Conservation (phyloP, 805 yeast species). For the Nakazawaea wickerhamii region DNA sequence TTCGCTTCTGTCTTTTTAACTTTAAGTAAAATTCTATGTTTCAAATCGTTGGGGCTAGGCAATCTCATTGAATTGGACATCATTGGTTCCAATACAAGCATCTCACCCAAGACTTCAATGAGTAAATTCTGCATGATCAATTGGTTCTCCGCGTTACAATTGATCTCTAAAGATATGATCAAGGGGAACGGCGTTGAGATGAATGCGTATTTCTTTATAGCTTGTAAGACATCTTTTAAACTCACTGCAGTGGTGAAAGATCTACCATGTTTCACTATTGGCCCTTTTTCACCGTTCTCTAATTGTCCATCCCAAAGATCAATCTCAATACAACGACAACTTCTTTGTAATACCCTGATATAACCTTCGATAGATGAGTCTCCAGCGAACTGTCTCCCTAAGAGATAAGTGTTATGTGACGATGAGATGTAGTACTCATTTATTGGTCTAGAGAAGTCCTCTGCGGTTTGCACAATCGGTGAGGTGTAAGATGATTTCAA, state of each 20-base stretch:
- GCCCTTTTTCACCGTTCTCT: slow-evolving; percentile 43
- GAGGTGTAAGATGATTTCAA: slow-evolving; percentile 27
- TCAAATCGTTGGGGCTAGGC: slow-evolving; percentile 73
- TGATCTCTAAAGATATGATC: slow-evolving; percentile 78
- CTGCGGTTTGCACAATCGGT: slow-evolving; percentile 19
- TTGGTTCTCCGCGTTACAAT: slow-evolving; percentile 71
- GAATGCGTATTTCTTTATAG: slow-evolving; percentile 82
- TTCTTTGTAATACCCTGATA: slow-evolving; percentile 78
- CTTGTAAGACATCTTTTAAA: slow-evolving; percentile 60
- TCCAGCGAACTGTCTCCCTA: slow-evolving; percentile 86
- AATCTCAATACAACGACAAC: slow-evolving; percentile 92
- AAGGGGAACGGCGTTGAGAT: slow-evolving; percentile 83
- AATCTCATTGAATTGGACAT: slow-evolving; percentile 26
- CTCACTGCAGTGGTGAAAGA: slow-evolving; percentile 74
- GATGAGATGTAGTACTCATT: slow-evolving; percentile 88
- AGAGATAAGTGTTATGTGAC: slow-evolving; percentile 88
- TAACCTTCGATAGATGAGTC: slow-evolving; percentile 88
- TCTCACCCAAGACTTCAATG: slow-evolving; percentile 52
- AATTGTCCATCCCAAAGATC: slow-evolving; percentile 87
- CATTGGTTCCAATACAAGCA: slow-evolving; percentile 40
- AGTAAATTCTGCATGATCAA: slow-evolving; percentile 47
- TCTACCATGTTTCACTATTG: slow-evolving; percentile 86
- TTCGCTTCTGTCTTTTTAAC: slow-evolving; percentile 52
- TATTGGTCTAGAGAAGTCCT: slow-evolving; percentile 57
- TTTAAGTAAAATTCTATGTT: slow-evolving; percentile 69